Conservation (phyloP, 179 eudicot genomes). For the Sideroxylon spinosum region DNA sequence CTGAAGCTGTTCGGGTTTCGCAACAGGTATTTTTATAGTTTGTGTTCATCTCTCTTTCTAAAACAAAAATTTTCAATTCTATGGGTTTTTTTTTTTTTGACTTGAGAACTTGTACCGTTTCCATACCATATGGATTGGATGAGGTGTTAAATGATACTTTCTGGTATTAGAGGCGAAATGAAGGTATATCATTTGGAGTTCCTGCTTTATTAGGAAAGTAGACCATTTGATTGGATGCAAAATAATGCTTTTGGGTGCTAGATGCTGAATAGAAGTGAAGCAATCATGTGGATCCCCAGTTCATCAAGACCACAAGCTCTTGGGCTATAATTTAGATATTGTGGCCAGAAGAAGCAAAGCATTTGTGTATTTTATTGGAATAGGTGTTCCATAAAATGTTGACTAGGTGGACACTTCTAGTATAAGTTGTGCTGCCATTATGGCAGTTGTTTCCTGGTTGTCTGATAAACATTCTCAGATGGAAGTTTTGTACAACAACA, state of each 20-base stretch:
- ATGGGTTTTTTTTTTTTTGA: background rate
- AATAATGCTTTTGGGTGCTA: background rate
- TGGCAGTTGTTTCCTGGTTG: too few relatives aligned
- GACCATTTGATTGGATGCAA: background rate
- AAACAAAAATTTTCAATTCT: background rate
- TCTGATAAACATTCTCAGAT: too few relatives aligned
- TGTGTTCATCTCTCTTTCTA: background rate
- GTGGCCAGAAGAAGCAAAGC: background rate
- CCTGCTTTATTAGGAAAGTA: background rate
- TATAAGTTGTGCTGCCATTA: too few relatives aligned
- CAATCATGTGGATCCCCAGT: background rate
- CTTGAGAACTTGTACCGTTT: background rate
- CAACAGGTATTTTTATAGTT: slow-evolving; percentile 54
- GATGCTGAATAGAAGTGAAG: background rate
- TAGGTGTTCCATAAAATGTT: background rate
- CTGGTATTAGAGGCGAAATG: background rate
- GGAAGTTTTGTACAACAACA: too few relatives aligned
- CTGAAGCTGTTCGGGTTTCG: slow-evolving; percentile 86
- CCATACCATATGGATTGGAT: background rate
- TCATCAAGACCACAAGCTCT: background rate
- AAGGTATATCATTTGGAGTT: background rate
- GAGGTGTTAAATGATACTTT: background rate
- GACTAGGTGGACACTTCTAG: too few relatives aligned
- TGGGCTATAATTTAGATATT: background rate
- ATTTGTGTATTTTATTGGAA: too few relatives aligned